Percentiles rank a stretch among this genome's conserved stretches.
These are phyloP conservation scores for Aspergillus sergii DNA, from an alignment of 2,329 filamentous ascomycete species.

Conservation along the genomic window DNA sequence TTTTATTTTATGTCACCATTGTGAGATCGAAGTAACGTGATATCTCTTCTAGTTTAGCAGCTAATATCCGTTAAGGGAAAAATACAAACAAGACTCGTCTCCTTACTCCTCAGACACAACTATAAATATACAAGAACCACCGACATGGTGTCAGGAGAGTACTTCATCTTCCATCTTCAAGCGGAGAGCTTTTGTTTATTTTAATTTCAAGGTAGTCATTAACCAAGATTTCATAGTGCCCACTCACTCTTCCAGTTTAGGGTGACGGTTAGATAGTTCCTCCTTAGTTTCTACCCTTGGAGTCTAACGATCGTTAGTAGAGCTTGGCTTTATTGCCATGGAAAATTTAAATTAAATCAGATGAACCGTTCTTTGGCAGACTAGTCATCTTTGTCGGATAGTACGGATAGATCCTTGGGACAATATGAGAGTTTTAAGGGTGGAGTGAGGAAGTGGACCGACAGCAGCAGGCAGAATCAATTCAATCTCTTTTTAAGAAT, in stretches of 20 bases:
- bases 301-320: neutral
- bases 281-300: neutral
- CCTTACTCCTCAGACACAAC: neutral
- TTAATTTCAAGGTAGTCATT: neutral
- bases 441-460: neutral
- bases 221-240: neutral
- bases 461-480: neutral
- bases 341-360: neutral
- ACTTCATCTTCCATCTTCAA: neutral
- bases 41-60: neutral
- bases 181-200: neutral
- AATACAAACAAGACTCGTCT: neutral
- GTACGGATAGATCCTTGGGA: neutral
- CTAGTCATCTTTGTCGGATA: neutral
- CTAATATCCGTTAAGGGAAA: neutral
- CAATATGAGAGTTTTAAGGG: neutral
- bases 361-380: neutral
- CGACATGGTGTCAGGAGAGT: neutral
- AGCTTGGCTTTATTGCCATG: neutral
- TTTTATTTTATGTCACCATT: neutral
- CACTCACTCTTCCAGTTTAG: neutral
- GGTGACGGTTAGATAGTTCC: too few relatives aligned
- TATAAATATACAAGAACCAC: neutral
- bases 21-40: neutral
- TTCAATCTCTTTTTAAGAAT: neutral